Evolutionary conservation across 192 early-diverging fungal species (phyloP), one percentile per base, ranked within the genome.

Genomic region (Backusella circina): DNA sequence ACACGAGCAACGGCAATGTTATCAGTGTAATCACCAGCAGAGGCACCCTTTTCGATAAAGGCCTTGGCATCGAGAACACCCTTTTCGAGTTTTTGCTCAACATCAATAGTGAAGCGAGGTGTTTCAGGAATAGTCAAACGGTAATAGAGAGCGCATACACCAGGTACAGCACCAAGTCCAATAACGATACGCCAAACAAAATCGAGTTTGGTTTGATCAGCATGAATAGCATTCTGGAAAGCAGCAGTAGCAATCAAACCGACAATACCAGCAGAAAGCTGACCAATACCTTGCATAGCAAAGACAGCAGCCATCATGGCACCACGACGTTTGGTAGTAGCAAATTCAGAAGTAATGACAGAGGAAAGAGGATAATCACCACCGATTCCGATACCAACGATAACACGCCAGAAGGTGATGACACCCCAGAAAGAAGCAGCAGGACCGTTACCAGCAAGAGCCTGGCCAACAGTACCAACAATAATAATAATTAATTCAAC

Each of bases 341-440:
- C 93, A 76, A 95, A 97, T 87, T 98, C 97, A 50, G 95, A 91
- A 30, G 95, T 95, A 71, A 98, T 98, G 70, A 94, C 92, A 31
- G 95, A 94, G 13, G 96, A 97, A 67, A 98, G 84, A 18, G 97
- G 97, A 82, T 98, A 98, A 79, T 98, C 97, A 67, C 95, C 95
- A 76, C 97, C 97, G 70, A 98, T 94, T 71, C 97, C 97, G 26
- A 97, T 83, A 77, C 97, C 97, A 44, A 97, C 88, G 74, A 99
- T 80, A 44, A 96, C 88, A 68, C 97, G 94, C 96, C 96, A 97
- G 68, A 93, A 88, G 74, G 95, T 86, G 21, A 97, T 86, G 68
- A 85, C 81, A 64, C 87, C 89, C 68, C 83, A 82, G 65, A 88
- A 80, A 23, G 92, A 86, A 64, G 95, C 80, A 71, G 87, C 86